Conservation (phyloP, 345 rosid species). For the Aurinia saxatilis region DNA sequence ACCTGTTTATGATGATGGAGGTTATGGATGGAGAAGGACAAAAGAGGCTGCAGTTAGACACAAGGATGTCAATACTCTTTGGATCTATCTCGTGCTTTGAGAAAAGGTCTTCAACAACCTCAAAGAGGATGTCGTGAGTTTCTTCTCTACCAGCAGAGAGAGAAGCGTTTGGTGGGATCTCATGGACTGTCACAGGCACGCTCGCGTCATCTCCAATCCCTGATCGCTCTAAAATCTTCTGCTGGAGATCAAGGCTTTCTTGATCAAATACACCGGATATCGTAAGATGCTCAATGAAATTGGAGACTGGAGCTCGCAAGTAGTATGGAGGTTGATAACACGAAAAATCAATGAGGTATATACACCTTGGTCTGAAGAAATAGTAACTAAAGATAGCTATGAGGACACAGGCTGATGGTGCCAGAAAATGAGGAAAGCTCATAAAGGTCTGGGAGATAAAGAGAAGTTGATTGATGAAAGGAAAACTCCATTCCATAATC, state of each 20-base stretch:
- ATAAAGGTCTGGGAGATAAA: background rate
- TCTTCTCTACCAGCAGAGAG: conserved; percentile 31
- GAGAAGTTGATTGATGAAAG: background rate
- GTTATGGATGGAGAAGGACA: conserved; percentile 67
- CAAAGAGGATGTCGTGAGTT: conserved; percentile 40
- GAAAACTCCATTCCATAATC: conserved; percentile 14
- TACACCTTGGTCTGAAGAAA: conserved; percentile 18
- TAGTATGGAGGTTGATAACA: conserved; percentile 45
- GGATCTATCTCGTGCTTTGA: conserved; percentile 41
- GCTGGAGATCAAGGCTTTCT: conserved; percentile 40
- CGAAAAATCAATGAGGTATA: conserved; percentile 53
- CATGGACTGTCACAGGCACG: conserved; percentile 34
- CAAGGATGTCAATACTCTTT: conserved; percentile 48
- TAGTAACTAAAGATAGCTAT: conserved; percentile 19
- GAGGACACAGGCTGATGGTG: conserved; percentile 11
- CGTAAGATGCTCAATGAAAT: conserved; percentile 38
- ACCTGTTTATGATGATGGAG: conserved; percentile 39
- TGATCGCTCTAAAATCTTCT: conserved; percentile 40
- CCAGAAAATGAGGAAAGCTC: conserved; percentile 10
- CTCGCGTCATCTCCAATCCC: conserved; percentile 58
- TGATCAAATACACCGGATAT: conserved; percentile 1
- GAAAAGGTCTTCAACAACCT: conserved; percentile 42
- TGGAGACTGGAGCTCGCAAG: conserved; percentile 32
- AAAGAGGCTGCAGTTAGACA: conserved; percentile 65
- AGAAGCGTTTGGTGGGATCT: conserved; percentile 33